A percentile compares a stretch with the other conserved stretches of the same genome.
These are phyloP conservation scores for Hemisphaericaspora xylanilytica DNA, from an alignment of 1,139 yeast species.

Conservation along the genomic window DNA sequence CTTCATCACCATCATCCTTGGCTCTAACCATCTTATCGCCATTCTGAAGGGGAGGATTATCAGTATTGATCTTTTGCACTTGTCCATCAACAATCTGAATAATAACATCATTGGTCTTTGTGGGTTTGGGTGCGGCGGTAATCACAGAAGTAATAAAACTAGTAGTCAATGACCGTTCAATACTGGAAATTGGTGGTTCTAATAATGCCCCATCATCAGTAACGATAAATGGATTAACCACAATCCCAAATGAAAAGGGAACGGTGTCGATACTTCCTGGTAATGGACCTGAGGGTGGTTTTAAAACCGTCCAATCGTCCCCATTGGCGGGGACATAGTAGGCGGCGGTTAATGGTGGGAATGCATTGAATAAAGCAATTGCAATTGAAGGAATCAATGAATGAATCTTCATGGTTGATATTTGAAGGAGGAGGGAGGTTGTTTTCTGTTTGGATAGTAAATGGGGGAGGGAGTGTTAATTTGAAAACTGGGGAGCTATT, in stretches of 20 bases:
- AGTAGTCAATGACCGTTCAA: constrained; percentile 20
- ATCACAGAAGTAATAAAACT: constrained; percentile 20
- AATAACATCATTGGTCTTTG: constrained; percentile 21
- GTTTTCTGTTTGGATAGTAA: neutral
- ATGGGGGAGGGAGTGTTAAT: too few species aligned
- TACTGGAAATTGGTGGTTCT: constrained; percentile 13
- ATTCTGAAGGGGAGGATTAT: neutral
- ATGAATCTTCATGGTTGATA: neutral
- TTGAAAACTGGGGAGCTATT: too few species aligned
- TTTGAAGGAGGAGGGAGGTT: too few species aligned
- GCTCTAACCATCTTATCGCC: constrained; percentile 1
- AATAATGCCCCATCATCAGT: constrained; percentile 19
- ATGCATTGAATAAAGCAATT: neutral
- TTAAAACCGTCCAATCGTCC: constrained; percentile 35
- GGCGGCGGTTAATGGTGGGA: constrained; percentile 1
- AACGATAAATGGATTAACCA: constrained; percentile 26
- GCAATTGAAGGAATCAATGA: neutral
- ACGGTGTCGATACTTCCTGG: constrained; percentile 24
- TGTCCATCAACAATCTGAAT: constrained; percentile 34
- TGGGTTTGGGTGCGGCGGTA: constrained; percentile 26
- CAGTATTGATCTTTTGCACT: constrained; percentile 22
- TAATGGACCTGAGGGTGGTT: constrained; percentile 20
- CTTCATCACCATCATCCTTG: constrained; percentile 7
- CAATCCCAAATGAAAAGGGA: constrained; percentile 35
- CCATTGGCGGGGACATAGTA: constrained; percentile 32